Evolutionary conservation across 2,329 filamentous ascomycete genomes (phyloP).

Genomic region (Leptographium procerum): DNA sequence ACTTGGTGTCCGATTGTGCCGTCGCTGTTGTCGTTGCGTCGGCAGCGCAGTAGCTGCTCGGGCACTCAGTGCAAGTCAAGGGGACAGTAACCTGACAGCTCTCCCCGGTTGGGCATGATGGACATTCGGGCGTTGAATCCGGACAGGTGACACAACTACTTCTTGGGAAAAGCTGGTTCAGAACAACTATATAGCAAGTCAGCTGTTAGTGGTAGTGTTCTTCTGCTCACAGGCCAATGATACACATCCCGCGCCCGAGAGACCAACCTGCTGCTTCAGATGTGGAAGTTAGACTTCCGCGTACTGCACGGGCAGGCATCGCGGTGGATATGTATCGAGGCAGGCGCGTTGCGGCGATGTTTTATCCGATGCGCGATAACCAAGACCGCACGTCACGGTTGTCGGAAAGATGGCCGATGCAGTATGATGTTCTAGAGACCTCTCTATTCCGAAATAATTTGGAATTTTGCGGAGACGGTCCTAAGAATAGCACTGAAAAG

Average conservation of each 20-base stretch:
- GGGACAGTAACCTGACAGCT: slow-evolving; percentile 35
- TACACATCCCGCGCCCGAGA: not conserved
- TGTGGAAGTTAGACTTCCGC: not conserved
- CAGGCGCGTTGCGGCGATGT: not conserved
- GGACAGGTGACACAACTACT: slow-evolving; percentile 36
- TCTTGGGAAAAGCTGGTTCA: slow-evolving; percentile 25
- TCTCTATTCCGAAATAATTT: not conserved
- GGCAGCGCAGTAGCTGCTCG: slow-evolving; percentile 33
- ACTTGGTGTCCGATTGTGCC: slow-evolving; percentile 9
- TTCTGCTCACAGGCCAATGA: not conserved
- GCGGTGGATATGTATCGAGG: not conserved
- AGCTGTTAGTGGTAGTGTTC: not conserved
- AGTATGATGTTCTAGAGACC: not conserved
- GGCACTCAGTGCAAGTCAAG: slow-evolving; percentile 34
- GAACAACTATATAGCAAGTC: slow-evolving; percentile 9
- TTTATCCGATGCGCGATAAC: not conserved
- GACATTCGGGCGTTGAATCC: slow-evolving; percentile 30
- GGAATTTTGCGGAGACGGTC: not conserved
- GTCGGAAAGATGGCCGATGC: not conserved
- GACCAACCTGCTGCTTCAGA: not conserved
- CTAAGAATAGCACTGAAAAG: not conserved
- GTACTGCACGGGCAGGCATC: not conserved
- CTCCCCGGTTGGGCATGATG: slow-evolving; percentile 28
- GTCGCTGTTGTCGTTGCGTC: slow-evolving; percentile 12
- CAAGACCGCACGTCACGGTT: not conserved